phyloP scores from a whole-genome alignment of 2,329 filamentous ascomycete species.

The Hypoxylon sp. region DNA sequence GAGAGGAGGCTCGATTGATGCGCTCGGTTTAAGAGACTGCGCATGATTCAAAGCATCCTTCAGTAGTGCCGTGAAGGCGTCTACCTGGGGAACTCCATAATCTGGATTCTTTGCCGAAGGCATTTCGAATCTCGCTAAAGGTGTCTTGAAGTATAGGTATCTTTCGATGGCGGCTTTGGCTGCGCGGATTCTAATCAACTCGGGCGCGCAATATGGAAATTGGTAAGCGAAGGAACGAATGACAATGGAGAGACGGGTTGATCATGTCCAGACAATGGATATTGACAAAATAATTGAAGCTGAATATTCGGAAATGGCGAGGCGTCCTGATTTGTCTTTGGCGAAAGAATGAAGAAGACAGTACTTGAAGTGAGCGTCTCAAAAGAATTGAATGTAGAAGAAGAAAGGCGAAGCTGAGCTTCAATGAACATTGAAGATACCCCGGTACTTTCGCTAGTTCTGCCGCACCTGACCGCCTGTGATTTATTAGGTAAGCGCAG shows the following conservation, averaged over 20 bases:
- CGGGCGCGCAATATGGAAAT: slow-evolving; percentile 2
- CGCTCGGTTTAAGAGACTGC: slow-evolving; percentile 68
- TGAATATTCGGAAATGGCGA: not conserved
- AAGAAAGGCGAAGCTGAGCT: slow-evolving; percentile 33
- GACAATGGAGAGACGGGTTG: slow-evolving; percentile 7
- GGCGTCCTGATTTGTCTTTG: slow-evolving; percentile 10
- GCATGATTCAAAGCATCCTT: slow-evolving; percentile 71
- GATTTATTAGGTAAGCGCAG: slow-evolving; percentile 11
- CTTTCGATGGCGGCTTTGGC: slow-evolving; percentile 13
- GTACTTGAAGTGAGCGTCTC: slow-evolving; percentile 6
- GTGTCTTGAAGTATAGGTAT: not conserved
- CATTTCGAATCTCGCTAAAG: slow-evolving; percentile 56
- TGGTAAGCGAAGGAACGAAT: slow-evolving; percentile 27
- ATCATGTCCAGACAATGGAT: slow-evolving; percentile 24
- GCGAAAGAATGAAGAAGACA: not conserved
- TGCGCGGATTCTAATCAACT: slow-evolving; percentile 7
- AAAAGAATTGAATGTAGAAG: slow-evolving; percentile 15
- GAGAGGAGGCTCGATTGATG: slow-evolving; percentile 79
- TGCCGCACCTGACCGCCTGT: slow-evolving; percentile 22
- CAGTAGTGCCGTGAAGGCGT: slow-evolving; percentile 67
- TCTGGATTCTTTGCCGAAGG: slow-evolving; percentile 61
- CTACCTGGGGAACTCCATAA: slow-evolving; percentile 66
- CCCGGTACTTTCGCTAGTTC: slow-evolving; percentile 7
- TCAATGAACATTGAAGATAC: slow-evolving; percentile 15
- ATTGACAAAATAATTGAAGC: slow-evolving; percentile 4